These are phyloP conservation scores for Quercus rubra DNA, from an alignment of 306 rosid species.

Conservation along the genomic window DNA sequence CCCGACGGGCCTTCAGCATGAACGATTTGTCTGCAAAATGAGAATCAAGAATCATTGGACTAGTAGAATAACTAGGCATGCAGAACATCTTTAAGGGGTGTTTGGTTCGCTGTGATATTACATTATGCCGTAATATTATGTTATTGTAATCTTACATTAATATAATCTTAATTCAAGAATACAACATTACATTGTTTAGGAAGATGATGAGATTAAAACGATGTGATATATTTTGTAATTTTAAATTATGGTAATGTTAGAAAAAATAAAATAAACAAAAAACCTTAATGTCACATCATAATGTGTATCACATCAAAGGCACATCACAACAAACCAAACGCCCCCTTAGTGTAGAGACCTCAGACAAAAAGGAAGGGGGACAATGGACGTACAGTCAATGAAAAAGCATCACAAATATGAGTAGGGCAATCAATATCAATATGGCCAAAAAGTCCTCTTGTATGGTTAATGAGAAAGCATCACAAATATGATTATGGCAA, in stretches of 20 bases:
- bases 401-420: background rate
- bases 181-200: too few relatives aligned
- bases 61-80: constrained; percentile 3
- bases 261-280: too few relatives aligned
- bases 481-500: background rate
- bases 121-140: too few relatives aligned
- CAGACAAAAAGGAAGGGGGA: background rate
- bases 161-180: too few relatives aligned
- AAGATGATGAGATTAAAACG: too few relatives aligned
- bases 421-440: background rate
- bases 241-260: too few relatives aligned
- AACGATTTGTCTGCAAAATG: constrained; percentile 59
- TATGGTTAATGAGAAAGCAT: background rate
- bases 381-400: background rate
- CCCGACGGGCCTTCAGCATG: constrained; percentile 84
- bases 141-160: too few relatives aligned
- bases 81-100: background rate
- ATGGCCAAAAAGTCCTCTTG: background rate
- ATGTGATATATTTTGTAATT: too few relatives aligned
- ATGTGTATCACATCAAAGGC: too few relatives aligned
- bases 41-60: background rate
- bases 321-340: too few relatives aligned
- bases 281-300: too few relatives aligned
- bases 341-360: background rate
- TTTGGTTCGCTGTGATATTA: too few relatives aligned